Base-by-base conservation (phyloP, 1,284 basidiomycete genomes). In the Ustilago vetiveriae region DNA sequence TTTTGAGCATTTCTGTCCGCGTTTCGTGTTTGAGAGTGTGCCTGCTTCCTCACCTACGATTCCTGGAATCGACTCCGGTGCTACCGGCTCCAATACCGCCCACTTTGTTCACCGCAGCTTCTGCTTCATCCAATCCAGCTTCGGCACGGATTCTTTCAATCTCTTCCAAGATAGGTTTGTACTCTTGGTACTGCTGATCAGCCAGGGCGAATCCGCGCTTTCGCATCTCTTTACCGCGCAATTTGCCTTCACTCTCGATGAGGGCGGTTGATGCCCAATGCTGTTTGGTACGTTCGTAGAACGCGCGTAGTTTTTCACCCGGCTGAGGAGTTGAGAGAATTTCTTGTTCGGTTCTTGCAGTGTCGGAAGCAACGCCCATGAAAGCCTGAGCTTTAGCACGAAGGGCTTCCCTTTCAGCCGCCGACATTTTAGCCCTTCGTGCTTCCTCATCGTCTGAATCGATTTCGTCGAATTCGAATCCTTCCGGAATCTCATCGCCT, bases 91-190 rank as follows among this genome's bases (percentile, higher is more conserved):
- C 63, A 36, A 64, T 68, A 19, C 64, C 69, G 17, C 68, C 63
- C n/a, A 57, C 53, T 49, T 67, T 64, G 37, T 62, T 66, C 17
- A 71, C 68, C 3, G 53, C 50, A 6, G 60, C 89, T 64, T 93
- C 92, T 8, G 90, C 89, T 51, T 91, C 90, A 59, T 95, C 92
- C 49, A 95, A 82, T 2, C 92, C 93, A 0, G 93, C 92, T 72
- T 92, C 91, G 14, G 87, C 87, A 49, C 94, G 83, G 46, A 94
- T 94, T 53, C 87, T 88, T 78, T 93, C 92, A 6, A 95, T 90
- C 82, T 81, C 80, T 4, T 80, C 63, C 19, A 82, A 49, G 30
- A 82, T 56, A 0, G 80, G 80, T 37, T 78, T 80, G 67, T 81
- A 80, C 46, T 81, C 80, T 14, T 65, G 63, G 47, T 74, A 82